Evolutionary conservation across 371 early-diverging fungal genomes (phyloP), one percentile per base, ranked within the genome.

Genomic region (Mucor velutinosus): DNA sequence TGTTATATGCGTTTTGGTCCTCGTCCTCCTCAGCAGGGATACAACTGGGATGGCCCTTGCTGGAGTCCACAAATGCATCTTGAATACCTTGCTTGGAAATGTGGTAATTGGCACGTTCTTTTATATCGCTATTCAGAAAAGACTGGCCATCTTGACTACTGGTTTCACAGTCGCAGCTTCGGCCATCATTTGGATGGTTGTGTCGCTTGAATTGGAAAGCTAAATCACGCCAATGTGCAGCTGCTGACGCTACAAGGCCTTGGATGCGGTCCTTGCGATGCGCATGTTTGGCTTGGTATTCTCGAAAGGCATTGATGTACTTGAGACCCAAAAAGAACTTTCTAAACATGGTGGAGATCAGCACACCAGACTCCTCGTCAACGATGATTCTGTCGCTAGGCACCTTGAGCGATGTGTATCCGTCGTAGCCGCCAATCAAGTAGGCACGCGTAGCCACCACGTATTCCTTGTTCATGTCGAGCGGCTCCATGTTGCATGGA

Each of bases 371-470:
- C 51, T 90, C 88, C 19, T 88, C 84, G 62, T 87, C 89, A 2
- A 90, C 75, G 4, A 89, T 19, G 30, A 73, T 67, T 57, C 80
- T 65, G 29, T 82, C 76, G 3, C 73, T 71, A 7, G 73, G 66
- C 14, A 68, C 62, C 51, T 67, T 77, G 25, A 90, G 69, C 3
- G 80, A 72, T 0, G 68, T 70, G 65, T 77, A 90, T 4, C 90
- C 90, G 61, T 90, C 90, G 60, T 84, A 81, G 7, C 90, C 90
- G 6, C 71, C 66, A 56, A 86, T 84, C 74, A 90, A 72, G 69
- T 90, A 90, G 33, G 74, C 64, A 11, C 90, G 78, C 4, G 89
- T 87, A n/a, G 79, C 82, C 7, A 89, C 82, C 1, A 70, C 59
- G 35, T 90, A 90, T 21, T 67, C 65, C 1, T 74, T 64, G 5